phyloP scores from a whole-genome alignment of 768 basidiomycete species.

The Russula lepida region DNA sequence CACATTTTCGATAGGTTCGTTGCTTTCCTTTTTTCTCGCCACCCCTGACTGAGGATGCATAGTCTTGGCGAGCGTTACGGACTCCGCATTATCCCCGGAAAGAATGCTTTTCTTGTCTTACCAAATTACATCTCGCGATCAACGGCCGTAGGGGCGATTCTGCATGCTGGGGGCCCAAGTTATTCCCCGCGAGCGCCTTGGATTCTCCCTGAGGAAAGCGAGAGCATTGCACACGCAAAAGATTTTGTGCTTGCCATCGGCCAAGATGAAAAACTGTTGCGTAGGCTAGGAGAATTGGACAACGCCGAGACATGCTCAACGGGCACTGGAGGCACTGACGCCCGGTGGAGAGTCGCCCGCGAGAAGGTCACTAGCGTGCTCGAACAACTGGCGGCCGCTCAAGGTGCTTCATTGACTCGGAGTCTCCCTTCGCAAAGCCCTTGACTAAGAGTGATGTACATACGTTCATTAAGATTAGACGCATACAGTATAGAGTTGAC shows the following conservation, averaged over 20 bases:
- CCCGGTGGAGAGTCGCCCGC: conserved; percentile 51
- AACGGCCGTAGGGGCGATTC: conserved; percentile 73
- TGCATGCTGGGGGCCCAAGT: conserved; percentile 52
- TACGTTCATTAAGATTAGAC: neutral
- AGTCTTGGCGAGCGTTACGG: conserved; percentile 79
- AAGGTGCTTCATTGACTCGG: neutral
- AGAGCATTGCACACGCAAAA: conserved; percentile 31
- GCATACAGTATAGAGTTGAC: neutral
- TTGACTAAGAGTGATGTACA: neutral
- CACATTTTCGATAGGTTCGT: conserved; percentile 75
- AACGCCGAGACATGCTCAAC: conserved; percentile 62
- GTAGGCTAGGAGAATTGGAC: conserved; percentile 67
- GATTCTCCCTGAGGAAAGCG: conserved; percentile 28
- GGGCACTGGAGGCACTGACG: conserved; percentile 68
- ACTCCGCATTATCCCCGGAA: conserved; percentile 73
- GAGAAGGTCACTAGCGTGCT: conserved; percentile 32
- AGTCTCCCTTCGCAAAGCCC: neutral
- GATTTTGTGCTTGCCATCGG: conserved; percentile 60
- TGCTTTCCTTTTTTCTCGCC: neutral
- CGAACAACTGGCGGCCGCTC: conserved; percentile 26
- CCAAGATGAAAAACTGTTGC: conserved; percentile 70
- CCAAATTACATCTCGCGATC: conserved; percentile 78
- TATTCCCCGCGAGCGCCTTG: conserved; percentile 32
- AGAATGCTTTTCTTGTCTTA: conserved; percentile 72
- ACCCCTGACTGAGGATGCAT: neutral